Evolutionary conservation across 2,329 filamentous ascomycete species (phyloP), one percentile per base, ranked within the genome.

Genomic region (Fusarium virguliforme): DNA sequence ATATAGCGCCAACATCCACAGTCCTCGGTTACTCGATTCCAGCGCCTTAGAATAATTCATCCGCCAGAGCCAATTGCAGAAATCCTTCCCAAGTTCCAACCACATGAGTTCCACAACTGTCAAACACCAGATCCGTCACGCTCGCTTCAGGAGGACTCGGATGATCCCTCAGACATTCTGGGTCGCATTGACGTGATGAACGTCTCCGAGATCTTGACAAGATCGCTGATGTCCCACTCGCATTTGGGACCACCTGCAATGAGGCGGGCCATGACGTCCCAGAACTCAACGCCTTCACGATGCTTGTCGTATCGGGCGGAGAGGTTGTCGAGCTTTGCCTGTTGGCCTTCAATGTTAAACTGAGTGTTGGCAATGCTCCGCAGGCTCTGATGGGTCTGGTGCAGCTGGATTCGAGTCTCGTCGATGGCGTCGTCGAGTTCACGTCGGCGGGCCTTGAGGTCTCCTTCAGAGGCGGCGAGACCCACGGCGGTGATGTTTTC

Each of bases 191-290:
- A 50, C 15, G 46, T 32, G 26, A 50, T 50, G 6, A 50, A 50
- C 15, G 46, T 50, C 46, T 50, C 15, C 1, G 46, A 50, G n/a
- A 50, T 50, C 46, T 50, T 50, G 15, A 50, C 46, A 6, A 50
- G 2, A 26, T 50, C 46, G 46, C 15, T 30, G 6, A 50, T 30
- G 15, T 50, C 46, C 28, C 28, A 50, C 15, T 50, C n/a, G 26
- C 46, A 30, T 18, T 50, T 6, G 9, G 46, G 46, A 6, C 46
- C 46, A 10, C 46, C 26, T 3, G 46, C 46, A 32, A 50, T 15
- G 46, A 50, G 46, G 18, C 46, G 46, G 12, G 46, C 10, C 26
- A 50, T 50, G 46, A n/a, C 9, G 8, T 32, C 46, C 46, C 46
- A 50, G 26, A 26, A 50, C 18, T 50, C 46, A 26, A 50, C 30